Evolutionary conservation across 805 yeast species (phyloP), one percentile per base, ranked within the genome.

Genomic region (Candida ipomoeae): DNA sequence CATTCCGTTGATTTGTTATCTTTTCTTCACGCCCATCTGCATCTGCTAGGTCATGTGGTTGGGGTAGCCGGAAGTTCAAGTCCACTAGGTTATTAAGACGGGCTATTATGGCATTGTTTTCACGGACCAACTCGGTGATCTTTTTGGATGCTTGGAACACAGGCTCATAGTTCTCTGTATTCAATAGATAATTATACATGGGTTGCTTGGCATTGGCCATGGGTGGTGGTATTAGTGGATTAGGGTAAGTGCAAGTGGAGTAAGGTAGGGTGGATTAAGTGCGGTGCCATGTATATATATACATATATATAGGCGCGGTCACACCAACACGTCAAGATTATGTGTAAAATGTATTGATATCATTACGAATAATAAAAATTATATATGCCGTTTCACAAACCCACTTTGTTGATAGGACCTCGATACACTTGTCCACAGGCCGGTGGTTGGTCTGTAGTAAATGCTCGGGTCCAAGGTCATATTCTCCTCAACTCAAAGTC

Each of bases 91-190:
- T 6, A 15, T 63, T 55, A 37, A 70, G 48, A 7, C 61, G 52
- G 26, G 55, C 60, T 15, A 70, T 56, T 14, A 57, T 50, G 6
- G 29, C 44, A 15, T 63, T 67, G 53, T 70, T 71, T 42, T 59
- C 52, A 17, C 53, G 54, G 5, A 72, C 55, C 39, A 46, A 33
- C 5, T 15, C 13, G 32, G 49, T n/a, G n/a, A 70, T 53, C 26
- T 61, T 57, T 13, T 57, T 56, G 1, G 68, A 53, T 3, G 66
- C 49, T 1, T 54, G 62, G 1, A 60, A 23, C 14, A 71, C 56
- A 3, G 73, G 72, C 43, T 63, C 62, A 43, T 65, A 60, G 50
- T 65, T 69, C 48, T 72, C 77, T 10, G 67, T 65, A 33, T 63
- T 63, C 15, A 65, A 58, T 21, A 58, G 53, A 48, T 59, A 62